Evolutionary conservation across 192 early-diverging fungal genomes (phyloP).

Genomic region (Backusella luteola): DNA sequence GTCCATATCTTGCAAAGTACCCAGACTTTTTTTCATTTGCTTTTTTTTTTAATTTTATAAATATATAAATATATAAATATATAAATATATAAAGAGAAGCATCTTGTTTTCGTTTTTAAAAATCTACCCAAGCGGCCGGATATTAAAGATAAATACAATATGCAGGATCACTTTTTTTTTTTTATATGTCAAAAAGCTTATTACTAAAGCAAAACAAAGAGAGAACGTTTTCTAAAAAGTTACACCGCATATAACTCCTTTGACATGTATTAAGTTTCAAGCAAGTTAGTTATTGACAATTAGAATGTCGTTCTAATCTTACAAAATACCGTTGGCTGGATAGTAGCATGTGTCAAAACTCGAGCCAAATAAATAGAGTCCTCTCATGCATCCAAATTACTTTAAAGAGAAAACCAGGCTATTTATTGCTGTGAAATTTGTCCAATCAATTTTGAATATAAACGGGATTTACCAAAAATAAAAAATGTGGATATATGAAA

Average conservation of each 20-base stretch:
- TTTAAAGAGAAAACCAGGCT: not conserved
- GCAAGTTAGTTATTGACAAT: not conserved
- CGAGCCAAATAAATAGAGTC: not conserved
- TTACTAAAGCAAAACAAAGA: not conserved
- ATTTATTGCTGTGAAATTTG: not conserved
- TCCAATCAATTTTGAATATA: not conserved
- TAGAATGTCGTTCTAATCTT: not conserved
- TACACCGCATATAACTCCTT: not conserved
- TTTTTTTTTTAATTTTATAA: not conserved
- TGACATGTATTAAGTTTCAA: not conserved
- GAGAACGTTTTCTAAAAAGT: not conserved
- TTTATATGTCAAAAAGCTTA: not conserved
- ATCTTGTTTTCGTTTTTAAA: not conserved
- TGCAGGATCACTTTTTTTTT: not conserved
- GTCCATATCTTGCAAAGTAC: not conserved
- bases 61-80: too few relatives aligned
- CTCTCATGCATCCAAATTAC: not conserved
- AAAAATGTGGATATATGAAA: not conserved
- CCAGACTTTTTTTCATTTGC: not conserved
- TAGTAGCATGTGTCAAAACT: constrained; percentile 4
- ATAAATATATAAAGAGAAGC: too few relatives aligned
- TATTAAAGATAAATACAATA: not conserved
- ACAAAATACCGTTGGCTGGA: not conserved
- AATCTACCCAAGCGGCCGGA: not conserved
- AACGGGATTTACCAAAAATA: not conserved